These are phyloP conservation scores for Crassisporium funariophilum DNA, from an alignment of 768 basidiomycete species.

Conservation along the genomic window DNA sequence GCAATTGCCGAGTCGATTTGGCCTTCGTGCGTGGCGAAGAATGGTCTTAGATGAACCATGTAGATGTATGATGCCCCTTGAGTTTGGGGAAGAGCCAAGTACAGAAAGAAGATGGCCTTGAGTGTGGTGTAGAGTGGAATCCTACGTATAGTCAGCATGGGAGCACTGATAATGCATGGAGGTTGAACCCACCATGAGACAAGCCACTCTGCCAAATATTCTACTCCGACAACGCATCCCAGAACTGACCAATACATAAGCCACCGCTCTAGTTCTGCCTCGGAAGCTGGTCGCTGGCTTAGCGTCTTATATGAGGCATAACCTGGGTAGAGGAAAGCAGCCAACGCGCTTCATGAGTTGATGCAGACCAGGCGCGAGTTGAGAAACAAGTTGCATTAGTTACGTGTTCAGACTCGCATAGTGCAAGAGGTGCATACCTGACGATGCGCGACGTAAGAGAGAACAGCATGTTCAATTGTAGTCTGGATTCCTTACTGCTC, in stretches of 20 bases:
- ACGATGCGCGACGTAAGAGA: slow-evolving; percentile 50
- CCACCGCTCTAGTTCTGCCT: slow-evolving; percentile 89
- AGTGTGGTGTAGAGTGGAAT: slow-evolving; percentile 85
- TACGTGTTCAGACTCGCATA: neutral
- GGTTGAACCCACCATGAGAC: slow-evolving; percentile 71
- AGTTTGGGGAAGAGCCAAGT: slow-evolving; percentile 88
- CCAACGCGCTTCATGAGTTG: slow-evolving; percentile 62
- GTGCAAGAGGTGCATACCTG: slow-evolving; percentile 45
- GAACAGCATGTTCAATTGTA: slow-evolving; percentile 41
- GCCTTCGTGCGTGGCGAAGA: slow-evolving; percentile 78
- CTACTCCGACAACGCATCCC: slow-evolving; percentile 78
- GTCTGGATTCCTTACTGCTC: neutral
- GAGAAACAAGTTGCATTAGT: slow-evolving; percentile 3
- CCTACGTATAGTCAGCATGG: slow-evolving; percentile 44
- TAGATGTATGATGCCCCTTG: slow-evolving; percentile 89
- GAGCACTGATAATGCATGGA: neutral
- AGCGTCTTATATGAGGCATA: slow-evolving; percentile 98
- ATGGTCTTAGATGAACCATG: slow-evolving; percentile 74
- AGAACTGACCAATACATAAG: slow-evolving; percentile 97
- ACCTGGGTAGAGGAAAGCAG: slow-evolving; percentile 87
- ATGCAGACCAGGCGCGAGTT: neutral
- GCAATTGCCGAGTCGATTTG: slow-evolving; percentile 85
- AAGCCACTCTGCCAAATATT: slow-evolving; percentile 86
- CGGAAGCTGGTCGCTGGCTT: slow-evolving; percentile 81
- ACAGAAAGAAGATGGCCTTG: slow-evolving; percentile 85